These are phyloP conservation scores for Aspergillus fumigatus DNA, from an alignment of 2,329 filamentous ascomycete species.

Conservation along the genomic window DNA sequence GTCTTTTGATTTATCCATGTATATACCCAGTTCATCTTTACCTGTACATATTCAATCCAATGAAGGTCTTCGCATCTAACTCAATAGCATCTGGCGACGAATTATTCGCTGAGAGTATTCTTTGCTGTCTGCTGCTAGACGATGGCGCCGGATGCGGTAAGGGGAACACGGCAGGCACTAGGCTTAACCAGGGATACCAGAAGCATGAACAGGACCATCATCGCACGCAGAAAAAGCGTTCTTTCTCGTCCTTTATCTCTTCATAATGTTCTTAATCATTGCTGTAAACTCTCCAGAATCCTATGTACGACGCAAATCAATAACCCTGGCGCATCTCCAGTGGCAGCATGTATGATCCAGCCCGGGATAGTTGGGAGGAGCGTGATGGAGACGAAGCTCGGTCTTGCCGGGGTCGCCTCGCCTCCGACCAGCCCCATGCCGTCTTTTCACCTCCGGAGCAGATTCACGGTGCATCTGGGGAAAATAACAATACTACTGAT, in stretches of 20 bases:
- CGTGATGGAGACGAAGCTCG: constrained; percentile 2
- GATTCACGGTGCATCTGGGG: neutral
- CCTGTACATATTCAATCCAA: neutral
- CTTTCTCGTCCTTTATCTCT: constrained; percentile 2
- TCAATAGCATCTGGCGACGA: neutral
- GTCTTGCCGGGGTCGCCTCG: constrained; percentile 2
- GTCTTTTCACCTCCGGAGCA: neutral
- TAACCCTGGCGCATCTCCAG: constrained; percentile 2
- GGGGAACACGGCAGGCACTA: constrained; percentile 13
- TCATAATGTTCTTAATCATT: neutral
- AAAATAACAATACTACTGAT: neutral
- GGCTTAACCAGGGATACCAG: constrained; percentile 13
- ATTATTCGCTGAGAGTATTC: neutral
- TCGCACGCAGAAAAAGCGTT: neutral
- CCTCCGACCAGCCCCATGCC: neutral
- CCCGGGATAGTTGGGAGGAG: constrained; percentile 21
- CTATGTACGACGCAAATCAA: constrained; percentile 5
- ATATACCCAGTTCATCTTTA: neutral
- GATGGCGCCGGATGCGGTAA: constrained; percentile 14
- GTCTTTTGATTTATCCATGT: neutral
- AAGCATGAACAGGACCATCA: constrained; percentile 1
- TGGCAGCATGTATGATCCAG: constrained; percentile 21
- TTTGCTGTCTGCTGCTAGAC: neutral
- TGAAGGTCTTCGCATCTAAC: neutral
- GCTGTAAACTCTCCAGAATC: neutral